Base-by-base conservation (phyloP, 164 flowering plant species). In the Vitis labrusca region DNA sequence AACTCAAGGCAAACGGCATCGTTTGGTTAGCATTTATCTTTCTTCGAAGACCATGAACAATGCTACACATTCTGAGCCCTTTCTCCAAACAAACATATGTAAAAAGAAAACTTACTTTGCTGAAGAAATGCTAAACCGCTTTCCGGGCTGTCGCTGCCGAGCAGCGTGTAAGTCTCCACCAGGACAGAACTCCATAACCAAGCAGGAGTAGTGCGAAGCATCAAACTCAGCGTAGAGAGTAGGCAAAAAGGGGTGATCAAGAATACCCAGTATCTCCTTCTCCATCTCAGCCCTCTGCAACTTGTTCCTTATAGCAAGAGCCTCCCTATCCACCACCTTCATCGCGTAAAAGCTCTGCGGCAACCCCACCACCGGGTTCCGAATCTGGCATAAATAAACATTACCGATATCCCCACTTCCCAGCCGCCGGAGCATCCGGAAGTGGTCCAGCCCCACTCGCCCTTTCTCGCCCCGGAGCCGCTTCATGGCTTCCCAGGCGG, bases 101-200 rank as follows among this genome's bases (percentile, higher is more conserved):
- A 23, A 23, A 23, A 23, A 23, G 30, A 9, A 10, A 3, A 80
- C 88, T 76, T 81, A 91, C 97, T 82, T 93, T 10, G 90, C 85
- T 10, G 98, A 82, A 1, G 97, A 85, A 59, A 90, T 70, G 69
- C 65, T 65, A 66, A 93, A 93, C 23, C 86, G 81, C 71, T 79
- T 82, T 7, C 69, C 69, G 3, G 89, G 91, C 61, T 82, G 97
- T 17, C 89, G 84, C 51, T 76, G 92, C 4, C 92, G 71, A 13
- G 86, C 80, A 3, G 90, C 79, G 32, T 87, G 85, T 70, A 93
- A 65, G 76, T 93, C 98, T 0, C 98, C 98, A 10, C 95, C 93
- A n/a, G 95, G 92, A 61, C 98, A 93, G 59, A 81, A 93, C 89
- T 93, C 98, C 93, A 87, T 91, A 62, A 93, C 90, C 61, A 91